phyloP scores from a whole-genome alignment of 176 grass and related monocot species.

The Avena insularis region DNA sequence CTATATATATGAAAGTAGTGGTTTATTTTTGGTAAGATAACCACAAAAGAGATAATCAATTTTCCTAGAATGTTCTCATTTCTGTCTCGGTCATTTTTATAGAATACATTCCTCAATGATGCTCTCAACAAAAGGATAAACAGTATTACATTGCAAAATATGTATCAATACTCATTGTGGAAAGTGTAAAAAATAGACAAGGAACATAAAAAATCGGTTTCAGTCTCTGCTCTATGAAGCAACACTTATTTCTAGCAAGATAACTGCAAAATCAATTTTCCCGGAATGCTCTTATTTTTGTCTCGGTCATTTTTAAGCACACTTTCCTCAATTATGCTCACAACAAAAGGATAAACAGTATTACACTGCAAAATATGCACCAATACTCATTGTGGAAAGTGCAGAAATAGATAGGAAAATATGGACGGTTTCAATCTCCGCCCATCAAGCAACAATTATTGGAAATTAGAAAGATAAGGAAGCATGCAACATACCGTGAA shows the following conservation, averaged over 20 bases:
- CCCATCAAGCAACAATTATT: slow-evolving; percentile 7
- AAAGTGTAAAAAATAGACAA: slow-evolving; percentile 3
- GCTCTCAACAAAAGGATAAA: neutral
- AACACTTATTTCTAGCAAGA: neutral
- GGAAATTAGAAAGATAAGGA: neutral
- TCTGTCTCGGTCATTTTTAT: neutral
- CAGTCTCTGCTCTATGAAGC: slow-evolving; percentile 6
- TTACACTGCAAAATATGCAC: neutral
- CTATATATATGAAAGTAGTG: neutral
- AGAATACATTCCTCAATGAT: neutral
- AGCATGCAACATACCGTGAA: neutral
- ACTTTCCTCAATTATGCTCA: neutral
- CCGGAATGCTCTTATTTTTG: neutral
- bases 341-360: neutral
- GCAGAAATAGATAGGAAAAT: slow-evolving; percentile 7
- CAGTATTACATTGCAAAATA: neutral
- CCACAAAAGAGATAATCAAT: neutral
- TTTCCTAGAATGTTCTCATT: neutral
- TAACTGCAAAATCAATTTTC: neutral
- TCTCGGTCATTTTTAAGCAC: neutral
- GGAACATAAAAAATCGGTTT: neutral
- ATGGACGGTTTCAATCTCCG: slow-evolving; percentile 3
- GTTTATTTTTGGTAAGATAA: neutral
- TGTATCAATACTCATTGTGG: neutral
- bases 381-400: neutral